These are phyloP conservation scores for Tuber umbilicatum DNA, from an alignment of 495 filamentous ascomycete species.

Conservation along the genomic window DNA sequence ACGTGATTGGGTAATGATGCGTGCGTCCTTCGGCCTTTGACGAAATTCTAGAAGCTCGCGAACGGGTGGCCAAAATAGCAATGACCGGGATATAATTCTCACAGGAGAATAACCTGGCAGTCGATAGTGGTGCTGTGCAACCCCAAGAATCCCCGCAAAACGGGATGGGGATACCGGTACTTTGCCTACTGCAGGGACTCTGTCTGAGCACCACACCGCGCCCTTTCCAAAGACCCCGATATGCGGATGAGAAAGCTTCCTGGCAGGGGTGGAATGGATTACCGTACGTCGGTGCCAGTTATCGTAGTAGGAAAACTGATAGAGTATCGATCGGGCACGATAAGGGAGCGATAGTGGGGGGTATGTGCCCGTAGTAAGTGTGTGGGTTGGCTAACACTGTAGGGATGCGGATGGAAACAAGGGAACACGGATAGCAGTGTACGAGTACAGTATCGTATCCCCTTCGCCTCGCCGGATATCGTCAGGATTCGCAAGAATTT, in stretches of 20 bases:
- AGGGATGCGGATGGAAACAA: background rate
- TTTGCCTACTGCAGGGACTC: background rate
- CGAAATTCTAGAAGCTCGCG: background rate
- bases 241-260: background rate
- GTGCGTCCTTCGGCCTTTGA: conserved; percentile 4
- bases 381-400: background rate
- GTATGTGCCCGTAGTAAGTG: background rate
- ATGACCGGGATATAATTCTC: background rate
- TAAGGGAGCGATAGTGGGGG: conserved; percentile 4
- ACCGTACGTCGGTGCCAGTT: background rate
- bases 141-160: background rate
- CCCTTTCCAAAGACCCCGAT: background rate
- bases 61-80: background rate
- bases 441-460: background rate
- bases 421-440: background rate
- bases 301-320: background rate
- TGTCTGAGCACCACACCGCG: background rate
- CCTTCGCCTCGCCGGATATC: background rate
- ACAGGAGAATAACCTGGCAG: background rate
- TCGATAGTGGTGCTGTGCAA: background rate
- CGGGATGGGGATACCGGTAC: background rate
- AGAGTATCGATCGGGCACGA: background rate
- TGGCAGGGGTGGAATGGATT: background rate
- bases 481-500: background rate
- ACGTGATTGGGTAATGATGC: background rate